Base-by-base conservation (phyloP, 78 protist genomes). In the Planoprotostelium fungivorum region DNA sequence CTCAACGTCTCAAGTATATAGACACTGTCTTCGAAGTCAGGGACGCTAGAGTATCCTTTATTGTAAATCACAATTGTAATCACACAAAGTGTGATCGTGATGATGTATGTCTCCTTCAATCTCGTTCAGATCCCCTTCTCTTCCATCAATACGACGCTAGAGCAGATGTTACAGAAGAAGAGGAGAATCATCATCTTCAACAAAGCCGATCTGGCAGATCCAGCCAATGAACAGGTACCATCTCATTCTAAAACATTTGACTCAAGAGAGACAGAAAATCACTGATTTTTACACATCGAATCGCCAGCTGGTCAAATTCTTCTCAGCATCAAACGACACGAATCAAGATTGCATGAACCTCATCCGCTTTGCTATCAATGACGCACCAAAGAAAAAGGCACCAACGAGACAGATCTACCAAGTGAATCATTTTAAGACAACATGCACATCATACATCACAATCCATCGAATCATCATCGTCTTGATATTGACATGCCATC, bases 21-120 rank as follows among this genome's bases (percentile, higher is more conserved):
- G 93, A 93, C 84, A 87, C 90, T 1, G 93, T 93, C 1, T 25
- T 93, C 23, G 95, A 93, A 63, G 38, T 93, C 83, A 34, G 95
- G 34, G 95, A 93, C 35, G 83, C 95, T 5, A 28, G 94, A 25
- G 88, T 89, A 73, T 73, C 85, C 73, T 39, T 29, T 88, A 39
- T 1, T 51, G 9, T 29, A 1, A 38, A 37, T 36, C 1, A n/a
- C n/a, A n/a, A 51, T 28, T 31, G 28, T 51, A 5, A 88, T 85
- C 51, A 88, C 37, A 36, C 1, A 34, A 28, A 88, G 23, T 51
- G 85, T 31, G 29, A 73, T 29, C 36, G 1, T n/a, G n/a, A n/a
- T n/a, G n/a, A n/a, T n/a, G n/a, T n/a, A n/a, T n/a, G n/a, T n/a
- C n/a, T n/a, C n/a, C n/a, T n/a, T n/a, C n/a, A n/a, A n/a, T n/a